A percentile compares a stretch with the other conserved stretches of the same genome.
Evolutionary conservation across 306 rosid species (phyloP).

Genomic region (Citrullus amarus): DNA sequence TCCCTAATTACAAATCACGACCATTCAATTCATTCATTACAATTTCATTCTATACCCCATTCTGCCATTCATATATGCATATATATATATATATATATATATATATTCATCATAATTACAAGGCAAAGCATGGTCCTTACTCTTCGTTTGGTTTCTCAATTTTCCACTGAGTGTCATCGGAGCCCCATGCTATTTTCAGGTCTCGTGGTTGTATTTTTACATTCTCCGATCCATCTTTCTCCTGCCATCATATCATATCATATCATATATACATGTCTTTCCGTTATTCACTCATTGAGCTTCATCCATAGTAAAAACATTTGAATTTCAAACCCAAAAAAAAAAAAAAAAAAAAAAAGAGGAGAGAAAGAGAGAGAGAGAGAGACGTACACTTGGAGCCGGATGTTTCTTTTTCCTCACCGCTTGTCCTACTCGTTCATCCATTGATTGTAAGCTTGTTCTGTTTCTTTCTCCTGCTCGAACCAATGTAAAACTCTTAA

Average conservation of each 20-base stretch:
- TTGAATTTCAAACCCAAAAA: background rate
- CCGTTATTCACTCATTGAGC: background rate
- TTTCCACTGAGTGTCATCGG: background rate
- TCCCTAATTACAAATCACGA: background rate
- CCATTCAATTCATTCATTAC: background rate
- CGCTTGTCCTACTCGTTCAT: background rate
- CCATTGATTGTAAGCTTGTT: background rate
- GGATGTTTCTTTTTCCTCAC: background rate
- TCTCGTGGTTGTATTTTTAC: background rate
- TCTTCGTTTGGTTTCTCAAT: background rate
- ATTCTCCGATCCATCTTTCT: background rate
- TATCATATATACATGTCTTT: background rate
- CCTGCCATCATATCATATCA: background rate
- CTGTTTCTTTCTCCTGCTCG: background rate
- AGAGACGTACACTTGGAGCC: background rate
- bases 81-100: no score
- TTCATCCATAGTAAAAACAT: background rate
- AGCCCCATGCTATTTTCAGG: background rate
- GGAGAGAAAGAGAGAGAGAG: no score
- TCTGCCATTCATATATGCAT: no score
- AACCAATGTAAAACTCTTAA: background rate
- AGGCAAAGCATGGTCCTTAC: background rate
- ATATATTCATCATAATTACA: background rate
- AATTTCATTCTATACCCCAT: background rate
- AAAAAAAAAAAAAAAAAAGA: no score